Conservation (phyloP, 2,329 filamentous ascomycete species). For the Aspergillaceae sp. region DNA sequence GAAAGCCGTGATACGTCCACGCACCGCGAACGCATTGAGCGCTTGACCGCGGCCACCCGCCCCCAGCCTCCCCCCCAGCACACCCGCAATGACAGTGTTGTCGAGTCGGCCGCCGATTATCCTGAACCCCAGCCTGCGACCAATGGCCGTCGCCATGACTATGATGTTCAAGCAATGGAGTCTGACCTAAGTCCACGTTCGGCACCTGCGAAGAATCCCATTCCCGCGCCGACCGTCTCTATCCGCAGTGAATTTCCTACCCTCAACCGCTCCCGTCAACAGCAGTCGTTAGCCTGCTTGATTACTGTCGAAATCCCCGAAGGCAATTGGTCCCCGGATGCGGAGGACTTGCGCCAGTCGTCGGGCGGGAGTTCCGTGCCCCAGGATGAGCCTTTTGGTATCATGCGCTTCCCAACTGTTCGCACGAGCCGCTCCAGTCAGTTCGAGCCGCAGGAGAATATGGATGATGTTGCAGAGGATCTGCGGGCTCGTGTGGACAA, state of each 20-base stretch:
- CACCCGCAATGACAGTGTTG: constrained; percentile 67
- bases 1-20: constrained; percentile 34
- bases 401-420: constrained; percentile 36
- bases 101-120: constrained; percentile 69
- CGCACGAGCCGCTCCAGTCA: constrained; percentile 53
- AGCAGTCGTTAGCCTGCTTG: constrained; percentile 88
- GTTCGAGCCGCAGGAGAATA: constrained; percentile 64
- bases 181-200: constrained; percentile 65
- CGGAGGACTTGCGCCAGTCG: constrained; percentile 60
- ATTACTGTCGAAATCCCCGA: constrained; percentile 91
- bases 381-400: constrained; percentile 46
- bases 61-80: constrained; percentile 49
- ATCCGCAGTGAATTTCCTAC: constrained; percentile 96
- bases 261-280: constrained; percentile 79
- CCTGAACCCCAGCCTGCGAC: constrained; percentile 63
- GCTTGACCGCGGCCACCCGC: constrained; percentile 32
- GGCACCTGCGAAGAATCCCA: constrained; percentile 66
- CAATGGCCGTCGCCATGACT: constrained; percentile 70
- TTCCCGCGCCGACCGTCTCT: constrained; percentile 83
- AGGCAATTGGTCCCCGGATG: constrained; percentile 79
- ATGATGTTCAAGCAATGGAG: constrained; percentile 94
- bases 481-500: constrained; percentile 86
- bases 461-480: constrained; percentile 80
- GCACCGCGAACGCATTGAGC: constrained; percentile 39
- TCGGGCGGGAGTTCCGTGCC: constrained; percentile 44